Percentiles rank a stretch among this genome's conserved stretches.
phyloP scores from a whole-genome alignment of 164 flowering plant species.

The Piper betle region DNA sequence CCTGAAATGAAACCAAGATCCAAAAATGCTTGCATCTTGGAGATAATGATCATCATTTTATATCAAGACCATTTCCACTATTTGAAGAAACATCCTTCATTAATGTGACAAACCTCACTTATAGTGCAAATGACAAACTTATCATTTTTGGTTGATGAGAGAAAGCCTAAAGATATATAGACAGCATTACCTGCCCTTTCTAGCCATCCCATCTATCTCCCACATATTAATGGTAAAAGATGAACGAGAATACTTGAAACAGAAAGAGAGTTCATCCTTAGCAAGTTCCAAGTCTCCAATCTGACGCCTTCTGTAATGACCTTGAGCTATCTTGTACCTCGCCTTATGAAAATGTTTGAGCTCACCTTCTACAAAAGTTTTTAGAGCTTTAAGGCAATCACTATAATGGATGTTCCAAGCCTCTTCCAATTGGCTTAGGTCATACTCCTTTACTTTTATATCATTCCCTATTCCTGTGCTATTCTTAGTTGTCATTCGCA shows the following conservation, averaged over 20 bases:
- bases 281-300: slow-evolving; percentile 67
- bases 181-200: slow-evolving; percentile 74
- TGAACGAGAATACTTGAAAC: slow-evolving; percentile 94
- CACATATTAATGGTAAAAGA: slow-evolving; percentile 96
- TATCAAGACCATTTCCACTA: no score
- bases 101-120: no score
- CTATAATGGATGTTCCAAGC: slow-evolving; percentile 62
- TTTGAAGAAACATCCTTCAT: no score
- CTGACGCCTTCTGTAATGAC: slow-evolving; percentile 58
- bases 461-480: slow-evolving; percentile 12
- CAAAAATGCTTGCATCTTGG: no score
- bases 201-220: slow-evolving; percentile 97
- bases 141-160: not conserved
- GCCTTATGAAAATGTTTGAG: slow-evolving; percentile 98
- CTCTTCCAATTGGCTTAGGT: slow-evolving; percentile 28
- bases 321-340: slow-evolving; percentile 91
- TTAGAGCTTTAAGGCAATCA: slow-evolving; percentile 86
- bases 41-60: no score
- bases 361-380: slow-evolving; percentile 85
- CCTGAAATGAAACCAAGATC: no score
- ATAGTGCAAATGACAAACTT: not conserved
- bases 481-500: slow-evolving; percentile 15
- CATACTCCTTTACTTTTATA: slow-evolving; percentile 16
- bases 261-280: slow-evolving; percentile 87
- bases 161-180: not conserved